These are phyloP conservation scores for Thelonectria rubi DNA, from an alignment of 2,329 filamentous ascomycete genomes.

Conservation along the genomic window DNA sequence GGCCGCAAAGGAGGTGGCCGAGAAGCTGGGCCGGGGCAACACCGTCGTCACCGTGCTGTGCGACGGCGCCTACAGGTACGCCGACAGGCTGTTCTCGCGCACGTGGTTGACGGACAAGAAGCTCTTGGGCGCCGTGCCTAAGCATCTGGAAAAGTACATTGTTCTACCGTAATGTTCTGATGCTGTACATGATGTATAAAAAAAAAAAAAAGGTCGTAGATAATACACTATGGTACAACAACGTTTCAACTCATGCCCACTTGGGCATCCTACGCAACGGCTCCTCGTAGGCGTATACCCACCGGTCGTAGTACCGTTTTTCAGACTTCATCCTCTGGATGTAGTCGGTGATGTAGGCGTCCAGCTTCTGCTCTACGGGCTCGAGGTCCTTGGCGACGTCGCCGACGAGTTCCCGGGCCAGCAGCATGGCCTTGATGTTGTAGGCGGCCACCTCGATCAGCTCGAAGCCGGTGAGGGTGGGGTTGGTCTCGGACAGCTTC, in stretches of 20 bases:
- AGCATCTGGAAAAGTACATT: conserved; percentile 91
- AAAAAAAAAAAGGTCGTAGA: conserved; percentile 35
- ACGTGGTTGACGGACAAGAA: conserved; percentile 92
- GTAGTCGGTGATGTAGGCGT: conserved; percentile 49
- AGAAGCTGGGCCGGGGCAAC: conserved; percentile 86
- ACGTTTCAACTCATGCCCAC: conserved; percentile 37
- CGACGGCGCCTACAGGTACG: conserved; percentile 97
- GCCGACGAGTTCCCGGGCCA: conserved; percentile 54
- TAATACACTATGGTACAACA: conserved; percentile 41
- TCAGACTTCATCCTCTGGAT: conserved; percentile 25
- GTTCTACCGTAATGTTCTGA: conserved; percentile 73
- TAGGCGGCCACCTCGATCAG: conserved; percentile 44
- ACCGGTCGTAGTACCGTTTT: conserved; percentile 28
- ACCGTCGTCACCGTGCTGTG: conserved; percentile 94
- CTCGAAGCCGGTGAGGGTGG: conserved; percentile 36
- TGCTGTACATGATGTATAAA: conserved; percentile 39
- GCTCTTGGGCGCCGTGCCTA: conserved; percentile 80
- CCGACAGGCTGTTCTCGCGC: conserved; percentile 89
- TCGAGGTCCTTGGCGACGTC: conserved; percentile 46
- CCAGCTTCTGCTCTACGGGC: conserved; percentile 51
- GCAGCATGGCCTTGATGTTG: conserved; percentile 54
- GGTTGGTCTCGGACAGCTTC: not conserved
- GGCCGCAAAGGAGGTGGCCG: conserved; percentile 91
- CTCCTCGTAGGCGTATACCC: conserved; percentile 40
- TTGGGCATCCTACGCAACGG: conserved; percentile 42